A percentile compares a stretch with the other conserved stretches of the same genome.
Conservation (phyloP, 225 moss, liverwort and hornwort genomes). For the Asterella californica region DNA sequence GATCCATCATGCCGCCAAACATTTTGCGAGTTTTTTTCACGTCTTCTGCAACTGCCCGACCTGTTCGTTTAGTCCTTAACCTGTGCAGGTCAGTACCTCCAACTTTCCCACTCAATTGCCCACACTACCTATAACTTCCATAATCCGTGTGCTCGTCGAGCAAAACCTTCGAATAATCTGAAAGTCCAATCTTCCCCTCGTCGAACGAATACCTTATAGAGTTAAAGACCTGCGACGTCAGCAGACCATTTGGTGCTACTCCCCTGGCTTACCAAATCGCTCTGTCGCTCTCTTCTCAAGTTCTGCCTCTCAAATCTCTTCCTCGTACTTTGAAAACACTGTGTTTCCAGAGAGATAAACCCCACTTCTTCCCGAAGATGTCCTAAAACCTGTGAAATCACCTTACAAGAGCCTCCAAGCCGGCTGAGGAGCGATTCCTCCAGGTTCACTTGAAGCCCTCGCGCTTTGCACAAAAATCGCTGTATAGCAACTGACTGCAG, state of each 20-base stretch:
- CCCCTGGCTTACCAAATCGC: background rate
- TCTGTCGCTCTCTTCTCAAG: background rate
- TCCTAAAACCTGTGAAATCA: background rate
- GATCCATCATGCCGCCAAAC: conserved; percentile 80
- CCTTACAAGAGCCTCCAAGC: background rate
- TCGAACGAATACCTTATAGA: background rate
- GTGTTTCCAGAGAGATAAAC: background rate
- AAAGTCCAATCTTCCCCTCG: background rate
- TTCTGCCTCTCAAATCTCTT: background rate
- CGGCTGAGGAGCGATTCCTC: background rate
- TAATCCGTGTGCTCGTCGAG: background rate
- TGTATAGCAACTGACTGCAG: background rate
- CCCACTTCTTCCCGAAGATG: background rate
- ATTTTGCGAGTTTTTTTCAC: conserved; percentile 22
- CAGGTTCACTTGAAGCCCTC: background rate
- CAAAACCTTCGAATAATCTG: background rate
- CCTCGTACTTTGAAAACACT: background rate
- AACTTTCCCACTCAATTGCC: background rate
- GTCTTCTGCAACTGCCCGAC: background rate
- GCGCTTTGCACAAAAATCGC: background rate
- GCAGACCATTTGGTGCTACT: background rate
- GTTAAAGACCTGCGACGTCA: background rate
- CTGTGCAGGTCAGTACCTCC: background rate
- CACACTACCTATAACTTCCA: too few species aligned
- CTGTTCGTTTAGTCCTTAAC: background rate